phyloP scores from a whole-genome alignment of 148 eudicot genomes.

The Dianthus caryophyllus region DNA sequence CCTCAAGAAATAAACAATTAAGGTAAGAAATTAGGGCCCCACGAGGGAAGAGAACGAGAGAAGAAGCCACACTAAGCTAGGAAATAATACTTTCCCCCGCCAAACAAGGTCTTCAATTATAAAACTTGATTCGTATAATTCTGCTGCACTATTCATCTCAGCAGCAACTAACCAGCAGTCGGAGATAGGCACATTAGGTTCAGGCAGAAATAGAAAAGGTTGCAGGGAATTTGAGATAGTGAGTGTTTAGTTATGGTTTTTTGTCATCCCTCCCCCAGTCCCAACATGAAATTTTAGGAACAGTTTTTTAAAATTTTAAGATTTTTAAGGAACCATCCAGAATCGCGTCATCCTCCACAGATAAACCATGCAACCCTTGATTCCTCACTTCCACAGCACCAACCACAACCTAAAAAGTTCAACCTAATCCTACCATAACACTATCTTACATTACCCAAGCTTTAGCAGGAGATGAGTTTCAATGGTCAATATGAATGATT shows the following conservation, averaged over 20 bases:
- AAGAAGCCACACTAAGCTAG: no score
- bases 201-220: neutral
- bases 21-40: neutral
- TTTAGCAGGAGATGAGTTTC: neutral
- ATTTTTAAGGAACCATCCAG: neutral
- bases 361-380: neutral
- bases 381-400: no score
- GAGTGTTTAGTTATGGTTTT: neutral
- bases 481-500: neutral
- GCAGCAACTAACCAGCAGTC: neutral
- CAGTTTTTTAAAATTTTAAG: neutral
- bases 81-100: neutral
- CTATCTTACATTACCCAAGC: neutral
- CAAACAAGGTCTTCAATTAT: neutral
- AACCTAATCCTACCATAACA: neutral
- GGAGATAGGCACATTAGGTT: neutral
- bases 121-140: neutral
- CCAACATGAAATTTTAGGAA: neutral
- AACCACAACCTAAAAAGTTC: neutral
- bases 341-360: neutral
- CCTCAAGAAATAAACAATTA: neutral
- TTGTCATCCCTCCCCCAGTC: neutral
- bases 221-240: neutral
- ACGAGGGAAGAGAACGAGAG: neutral
- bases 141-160: neutral